These are phyloP conservation scores for Usnea hakonensis DNA, from an alignment of 495 filamentous ascomycete species.

Conservation along the genomic window DNA sequence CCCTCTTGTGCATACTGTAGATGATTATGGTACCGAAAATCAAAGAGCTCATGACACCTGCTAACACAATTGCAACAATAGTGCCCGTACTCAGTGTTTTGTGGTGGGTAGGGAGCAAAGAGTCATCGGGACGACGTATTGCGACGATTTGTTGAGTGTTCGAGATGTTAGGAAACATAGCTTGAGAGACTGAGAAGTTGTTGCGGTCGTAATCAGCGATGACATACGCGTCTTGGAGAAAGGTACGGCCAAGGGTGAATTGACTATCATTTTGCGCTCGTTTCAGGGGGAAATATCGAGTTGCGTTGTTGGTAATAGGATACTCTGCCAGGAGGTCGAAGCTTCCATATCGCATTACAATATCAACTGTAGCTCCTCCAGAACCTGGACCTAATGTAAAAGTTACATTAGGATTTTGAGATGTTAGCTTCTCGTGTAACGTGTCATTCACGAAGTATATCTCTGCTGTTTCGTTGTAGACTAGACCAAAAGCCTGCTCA, in stretches of 20 bases:
- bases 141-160: conserved; percentile 5
- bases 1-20: background rate
- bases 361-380: conserved; percentile 34
- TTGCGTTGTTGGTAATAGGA: conserved; percentile 31
- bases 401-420: conserved; percentile 41
- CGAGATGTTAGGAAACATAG: conserved; percentile 5
- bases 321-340: conserved; percentile 38
- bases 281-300: conserved; percentile 46
- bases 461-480: conserved; percentile 34
- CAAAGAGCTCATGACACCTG: background rate
- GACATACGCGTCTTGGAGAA: conserved; percentile 46
- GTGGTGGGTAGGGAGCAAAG: background rate
- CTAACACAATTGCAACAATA: background rate
- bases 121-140: background rate
- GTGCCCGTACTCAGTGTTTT: background rate
- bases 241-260: conserved; percentile 47
- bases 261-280: conserved; percentile 40
- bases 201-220: conserved; percentile 20
- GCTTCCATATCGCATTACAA: conserved; percentile 44
- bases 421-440: conserved; percentile 35
- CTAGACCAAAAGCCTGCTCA: conserved; percentile 45
- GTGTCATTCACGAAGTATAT: conserved; percentile 46
- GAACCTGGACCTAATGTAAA: conserved; percentile 40
- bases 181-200: conserved; percentile 22
- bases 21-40: background rate